Conservation (phyloP, 179 eudicot genomes). For the Vitellaria paradoxa region DNA sequence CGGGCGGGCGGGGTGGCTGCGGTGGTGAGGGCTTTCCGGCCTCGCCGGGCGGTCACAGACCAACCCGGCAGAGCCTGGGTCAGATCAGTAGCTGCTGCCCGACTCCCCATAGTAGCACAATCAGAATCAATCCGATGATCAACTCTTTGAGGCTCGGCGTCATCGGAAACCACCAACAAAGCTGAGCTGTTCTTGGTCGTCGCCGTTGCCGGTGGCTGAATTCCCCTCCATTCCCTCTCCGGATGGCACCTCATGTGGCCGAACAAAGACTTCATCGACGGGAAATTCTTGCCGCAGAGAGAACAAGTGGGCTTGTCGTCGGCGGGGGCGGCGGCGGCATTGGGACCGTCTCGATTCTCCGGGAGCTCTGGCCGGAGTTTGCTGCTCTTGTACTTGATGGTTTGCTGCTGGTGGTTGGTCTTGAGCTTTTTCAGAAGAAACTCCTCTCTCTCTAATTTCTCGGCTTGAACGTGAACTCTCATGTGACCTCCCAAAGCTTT, state of each 20-base stretch:
- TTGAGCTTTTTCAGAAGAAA: conserved; percentile 12
- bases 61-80: conserved; percentile 19
- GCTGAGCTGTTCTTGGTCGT: neutral
- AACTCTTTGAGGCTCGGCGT: neutral
- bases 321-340: neutral
- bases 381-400: neutral
- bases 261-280: conserved; percentile 44
- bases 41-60: conserved; percentile 38
- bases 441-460: neutral
- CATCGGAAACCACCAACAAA: conserved; percentile 4
- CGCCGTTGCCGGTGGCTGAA: conserved; percentile 37
- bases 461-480: conserved; percentile 38
- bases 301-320: conserved; percentile 24
- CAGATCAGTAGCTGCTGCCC: conserved; percentile 8
- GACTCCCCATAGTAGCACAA: neutral
- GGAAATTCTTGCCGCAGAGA: conserved; percentile 39
- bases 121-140: neutral
- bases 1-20: neutral
- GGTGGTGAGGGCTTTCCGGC: conserved; percentile 20
- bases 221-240: conserved; percentile 54
- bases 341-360: neutral
- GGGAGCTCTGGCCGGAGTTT: neutral
- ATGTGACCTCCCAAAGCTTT: conserved; percentile 54
- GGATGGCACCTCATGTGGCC: conserved; percentile 92
- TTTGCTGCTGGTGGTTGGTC: neutral